These are phyloP conservation scores for Silene conica DNA, from an alignment of 148 eudicot species.

Conservation along the genomic window DNA sequence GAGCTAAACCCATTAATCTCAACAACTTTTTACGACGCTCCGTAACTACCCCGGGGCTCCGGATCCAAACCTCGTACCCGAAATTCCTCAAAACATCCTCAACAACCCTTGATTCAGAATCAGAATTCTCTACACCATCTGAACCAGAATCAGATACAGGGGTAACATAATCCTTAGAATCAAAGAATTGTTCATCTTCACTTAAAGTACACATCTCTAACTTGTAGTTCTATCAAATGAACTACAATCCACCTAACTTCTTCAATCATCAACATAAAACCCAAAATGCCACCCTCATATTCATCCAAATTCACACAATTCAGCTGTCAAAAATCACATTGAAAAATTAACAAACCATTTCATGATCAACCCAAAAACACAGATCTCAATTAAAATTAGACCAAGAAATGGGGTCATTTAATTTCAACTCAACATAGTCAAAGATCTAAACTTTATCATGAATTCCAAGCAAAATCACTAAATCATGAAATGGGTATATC, in stretches of 20 bases:
- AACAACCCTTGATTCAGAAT: constrained; percentile 33
- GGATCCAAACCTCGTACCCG: constrained; percentile 67
- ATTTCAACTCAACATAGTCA: neutral
- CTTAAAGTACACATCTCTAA: constrained; percentile 27
- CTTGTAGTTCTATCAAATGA: constrained; percentile 23
- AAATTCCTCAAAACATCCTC: constrained; percentile 24
- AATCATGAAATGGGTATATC: neutral
- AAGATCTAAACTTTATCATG: constrained; percentile 8
- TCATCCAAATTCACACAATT: constrained; percentile 4
- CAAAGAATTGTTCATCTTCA: constrained; percentile 61
- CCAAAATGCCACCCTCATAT: neutral
- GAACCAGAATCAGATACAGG: constrained; percentile 59
- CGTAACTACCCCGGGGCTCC: constrained; percentile 45
- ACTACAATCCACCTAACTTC: constrained; percentile 23
- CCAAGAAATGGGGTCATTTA: neutral
- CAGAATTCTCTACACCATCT: constrained; percentile 36
- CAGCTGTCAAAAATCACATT: constrained; percentile 6
- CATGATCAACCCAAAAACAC: neutral
- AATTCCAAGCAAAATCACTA: neutral
- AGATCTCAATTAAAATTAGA: constrained; percentile 1
- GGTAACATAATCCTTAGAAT: constrained; percentile 50
- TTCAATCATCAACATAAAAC: constrained; percentile 19
- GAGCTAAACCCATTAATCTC: constrained; percentile 48
- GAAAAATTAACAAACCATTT: too few species aligned
- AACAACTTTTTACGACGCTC: constrained; percentile 60